Conservation (phyloP, 495 filamentous ascomycete genomes). For the Neurospora sublineolata region DNA sequence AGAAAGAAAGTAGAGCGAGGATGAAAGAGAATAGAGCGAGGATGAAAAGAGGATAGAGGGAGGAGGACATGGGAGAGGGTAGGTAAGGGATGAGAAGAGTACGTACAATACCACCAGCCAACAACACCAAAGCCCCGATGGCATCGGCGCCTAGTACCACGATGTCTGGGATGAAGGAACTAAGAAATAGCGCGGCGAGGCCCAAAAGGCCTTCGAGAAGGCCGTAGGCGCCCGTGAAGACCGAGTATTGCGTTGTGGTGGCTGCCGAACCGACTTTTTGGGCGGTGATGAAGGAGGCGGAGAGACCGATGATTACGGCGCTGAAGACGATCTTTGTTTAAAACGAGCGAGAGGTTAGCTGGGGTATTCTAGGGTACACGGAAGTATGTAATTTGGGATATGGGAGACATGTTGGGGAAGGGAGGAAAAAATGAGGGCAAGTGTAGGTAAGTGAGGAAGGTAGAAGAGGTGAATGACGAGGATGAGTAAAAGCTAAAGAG, state of each 20-base stretch:
- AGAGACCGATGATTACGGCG: conserved; percentile 36
- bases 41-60: too few species aligned
- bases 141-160: conserved; percentile 33
- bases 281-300: conserved; percentile 32
- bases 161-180: conserved; percentile 24
- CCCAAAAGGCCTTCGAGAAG: conserved; percentile 33
- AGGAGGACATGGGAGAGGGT: too few species aligned
- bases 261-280: conserved; percentile 29
- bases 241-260: conserved; percentile 30
- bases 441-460: too few species aligned
- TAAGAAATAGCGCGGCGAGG: conserved; percentile 25
- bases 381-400: too few species aligned
- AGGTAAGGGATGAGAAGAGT: not conserved
- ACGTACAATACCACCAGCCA: conserved; percentile 47
- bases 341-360: too few species aligned
- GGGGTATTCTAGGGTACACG: too few species aligned
- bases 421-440: too few species aligned
- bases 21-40: too few species aligned
- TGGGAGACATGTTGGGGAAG: too few species aligned
- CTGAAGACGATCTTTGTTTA: conserved; percentile 35
- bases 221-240: conserved; percentile 39
- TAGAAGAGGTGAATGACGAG: too few species aligned
- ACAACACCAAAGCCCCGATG: conserved; percentile 30
- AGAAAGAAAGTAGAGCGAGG: too few species aligned
- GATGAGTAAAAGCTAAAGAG: too few species aligned